phyloP scores from a whole-genome alignment of 768 basidiomycete genomes.

The Dentipellis sp. region DNA sequence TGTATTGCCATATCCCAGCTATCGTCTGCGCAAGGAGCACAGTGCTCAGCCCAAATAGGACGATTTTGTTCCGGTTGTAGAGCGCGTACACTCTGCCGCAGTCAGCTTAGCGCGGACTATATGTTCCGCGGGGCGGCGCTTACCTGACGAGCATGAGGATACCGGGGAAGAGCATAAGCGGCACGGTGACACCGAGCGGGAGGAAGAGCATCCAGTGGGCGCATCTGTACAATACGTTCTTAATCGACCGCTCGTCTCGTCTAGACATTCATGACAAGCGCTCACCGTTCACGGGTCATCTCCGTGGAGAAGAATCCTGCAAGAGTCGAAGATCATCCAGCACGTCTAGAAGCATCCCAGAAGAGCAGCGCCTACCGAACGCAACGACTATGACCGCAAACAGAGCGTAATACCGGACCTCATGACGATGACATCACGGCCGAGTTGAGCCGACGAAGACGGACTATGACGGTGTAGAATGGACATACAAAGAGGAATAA shows the following conservation, averaged over 20 bases:
- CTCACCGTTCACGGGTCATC: conserved; percentile 13
- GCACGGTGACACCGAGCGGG: conserved; percentile 11
- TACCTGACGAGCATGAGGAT: conserved; percentile 14
- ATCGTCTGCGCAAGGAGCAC: conserved; percentile 5
- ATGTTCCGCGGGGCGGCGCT: neutral
- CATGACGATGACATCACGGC: neutral
- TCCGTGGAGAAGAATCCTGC: conserved; percentile 10
- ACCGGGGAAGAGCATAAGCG: conserved; percentile 9
- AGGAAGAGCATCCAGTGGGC: conserved; percentile 12
- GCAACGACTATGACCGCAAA: conserved; percentile 8
- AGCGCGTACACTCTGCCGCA: conserved; percentile 11
- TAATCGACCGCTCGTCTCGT: neutral
- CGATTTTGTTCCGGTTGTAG: conserved; percentile 10
- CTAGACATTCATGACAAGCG: neutral
- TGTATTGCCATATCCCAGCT: conserved; percentile 13
- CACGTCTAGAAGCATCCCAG: neutral
- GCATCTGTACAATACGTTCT: conserved; percentile 1
- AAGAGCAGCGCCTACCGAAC: conserved; percentile 4
- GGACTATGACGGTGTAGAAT: neutral
- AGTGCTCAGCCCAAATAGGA: conserved; percentile 6
- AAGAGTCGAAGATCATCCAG: neutral
- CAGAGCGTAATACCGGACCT: conserved; percentile 12
- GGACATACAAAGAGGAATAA: conserved; percentile 9
- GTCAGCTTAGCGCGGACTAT: too few species aligned
- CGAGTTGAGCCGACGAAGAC: neutral